A percentile compares a stretch with the other conserved stretches of the same genome.
Evolutionary conservation across 139 green algal species (phyloP).

Genomic region (Gonium pectorale): DNA sequence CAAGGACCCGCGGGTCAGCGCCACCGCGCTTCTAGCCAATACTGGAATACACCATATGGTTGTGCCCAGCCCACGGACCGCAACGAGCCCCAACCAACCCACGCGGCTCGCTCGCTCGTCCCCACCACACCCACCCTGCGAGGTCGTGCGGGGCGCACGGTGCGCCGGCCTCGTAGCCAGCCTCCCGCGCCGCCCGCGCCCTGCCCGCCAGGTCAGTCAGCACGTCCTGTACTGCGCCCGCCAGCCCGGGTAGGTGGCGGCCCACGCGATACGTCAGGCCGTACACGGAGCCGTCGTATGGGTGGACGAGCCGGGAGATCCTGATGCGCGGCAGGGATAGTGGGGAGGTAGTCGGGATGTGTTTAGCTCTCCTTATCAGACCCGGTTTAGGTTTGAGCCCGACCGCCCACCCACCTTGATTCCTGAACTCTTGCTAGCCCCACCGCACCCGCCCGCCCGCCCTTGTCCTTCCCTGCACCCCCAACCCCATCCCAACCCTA

Average conservation of each 20-base stretch:
- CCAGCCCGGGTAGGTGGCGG: slow-evolving; percentile 66
- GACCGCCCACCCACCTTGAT: too few relatives aligned
- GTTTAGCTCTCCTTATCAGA: background rate
- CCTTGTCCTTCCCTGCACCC: background rate
- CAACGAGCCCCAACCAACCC: too few relatives aligned
- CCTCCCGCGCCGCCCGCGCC: too few relatives aligned
- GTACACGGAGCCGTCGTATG: slow-evolving; percentile 37
- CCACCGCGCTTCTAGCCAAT: too few relatives aligned
- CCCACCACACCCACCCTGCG: too few relatives aligned
- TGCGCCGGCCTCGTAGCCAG: too few relatives aligned
- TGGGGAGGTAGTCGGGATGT: background rate
- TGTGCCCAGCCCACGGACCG: too few relatives aligned
- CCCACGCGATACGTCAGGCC: slow-evolving; percentile 80
- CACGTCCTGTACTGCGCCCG: slow-evolving; percentile 64
- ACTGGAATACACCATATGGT: too few relatives aligned
- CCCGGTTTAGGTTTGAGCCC: background rate
- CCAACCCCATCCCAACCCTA: background rate
- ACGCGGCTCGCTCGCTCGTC: too few relatives aligned
- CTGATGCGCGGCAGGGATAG: background rate
- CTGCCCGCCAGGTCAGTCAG: slow-evolving; percentile 50
- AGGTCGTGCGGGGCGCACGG: too few relatives aligned
- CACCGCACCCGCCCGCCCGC: background rate
- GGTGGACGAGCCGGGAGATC: slow-evolving; percentile 27
- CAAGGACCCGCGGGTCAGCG: too few relatives aligned
- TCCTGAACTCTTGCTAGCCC: too few relatives aligned